These are phyloP conservation scores for Cyclaneusma minus DNA, from an alignment of 2,329 filamentous ascomycete genomes.

Conservation along the genomic window DNA sequence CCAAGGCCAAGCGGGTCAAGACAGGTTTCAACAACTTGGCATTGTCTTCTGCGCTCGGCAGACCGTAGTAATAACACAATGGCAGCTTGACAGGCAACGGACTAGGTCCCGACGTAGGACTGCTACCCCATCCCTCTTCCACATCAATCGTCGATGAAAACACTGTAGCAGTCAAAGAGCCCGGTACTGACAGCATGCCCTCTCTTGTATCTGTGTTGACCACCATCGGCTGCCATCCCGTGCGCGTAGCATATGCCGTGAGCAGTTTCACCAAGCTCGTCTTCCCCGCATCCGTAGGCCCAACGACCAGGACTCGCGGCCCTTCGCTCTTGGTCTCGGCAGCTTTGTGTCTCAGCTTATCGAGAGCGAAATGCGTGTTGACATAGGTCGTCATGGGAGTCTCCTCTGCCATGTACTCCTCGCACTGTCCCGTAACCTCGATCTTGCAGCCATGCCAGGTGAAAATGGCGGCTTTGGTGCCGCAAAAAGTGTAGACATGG, in stretches of 20 bases:
- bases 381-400: conserved; percentile 68
- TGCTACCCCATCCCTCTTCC: conserved; percentile 77
- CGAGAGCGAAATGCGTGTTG: conserved; percentile 79
- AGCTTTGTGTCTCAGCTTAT: conserved; percentile 51
- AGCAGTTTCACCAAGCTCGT: conserved; percentile 66
- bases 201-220: conserved; percentile 77
- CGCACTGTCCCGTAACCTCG: conserved; percentile 47
- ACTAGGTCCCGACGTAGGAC: conserved; percentile 80
- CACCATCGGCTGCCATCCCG: conserved; percentile 60
- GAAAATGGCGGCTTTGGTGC: conserved; percentile 74
- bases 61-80: conserved; percentile 77
- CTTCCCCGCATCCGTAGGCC: conserved; percentile 67
- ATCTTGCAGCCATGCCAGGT: conserved; percentile 85
- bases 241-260: conserved; percentile 63
- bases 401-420: conserved; percentile 57
- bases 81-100: conserved; percentile 83
- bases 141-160: conserved; percentile 80
- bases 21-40: conserved; percentile 57
- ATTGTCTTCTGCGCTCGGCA: conserved; percentile 57
- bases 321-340: conserved; percentile 36
- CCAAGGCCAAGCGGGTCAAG: conserved; percentile 61
- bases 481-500: conserved; percentile 66
- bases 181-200: conserved; percentile 61
- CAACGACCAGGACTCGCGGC: conserved; percentile 73
- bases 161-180: conserved; percentile 72